These are phyloP conservation scores for Jamesozyma gamospora DNA, from an alignment of 805 yeast species.

Conservation along the genomic window DNA sequence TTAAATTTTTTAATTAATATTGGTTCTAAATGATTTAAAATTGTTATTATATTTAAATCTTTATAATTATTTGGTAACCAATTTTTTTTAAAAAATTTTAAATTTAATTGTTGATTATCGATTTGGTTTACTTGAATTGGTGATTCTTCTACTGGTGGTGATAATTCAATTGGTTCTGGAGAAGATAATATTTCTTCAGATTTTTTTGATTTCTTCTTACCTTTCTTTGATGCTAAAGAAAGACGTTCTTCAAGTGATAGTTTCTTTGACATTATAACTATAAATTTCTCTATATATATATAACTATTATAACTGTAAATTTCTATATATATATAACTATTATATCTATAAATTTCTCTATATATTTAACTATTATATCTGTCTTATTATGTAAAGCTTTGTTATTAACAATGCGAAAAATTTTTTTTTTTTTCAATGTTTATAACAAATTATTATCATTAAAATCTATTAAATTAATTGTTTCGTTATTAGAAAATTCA, in stretches of 20 bases:
- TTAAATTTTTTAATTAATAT: conserved; percentile 17
- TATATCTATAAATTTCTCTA: no score
- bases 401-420: no score
- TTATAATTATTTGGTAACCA: conserved; percentile 16
- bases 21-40: conserved; percentile 4
- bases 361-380: no score
- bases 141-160: not conserved
- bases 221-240: conserved; percentile 62
- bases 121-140: not conserved
- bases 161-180: no score
- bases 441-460: conserved; percentile 2
- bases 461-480: conserved; percentile 15
- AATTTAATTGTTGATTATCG: not conserved
- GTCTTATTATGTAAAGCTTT: no score
- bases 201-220: conserved; percentile 25
- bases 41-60: conserved; percentile 5
- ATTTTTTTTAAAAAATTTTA: not conserved
- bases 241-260: conserved; percentile 76
- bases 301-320: not conserved
- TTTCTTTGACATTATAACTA: conserved; percentile 36
- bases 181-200: no score
- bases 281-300: no score
- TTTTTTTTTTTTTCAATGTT: not conserved
- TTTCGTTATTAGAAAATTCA: not conserved
- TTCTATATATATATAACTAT: no score